Base-by-base conservation (phyloP, 2,329 filamentous ascomycete species). In the Penicillium sumatraense region DNA sequence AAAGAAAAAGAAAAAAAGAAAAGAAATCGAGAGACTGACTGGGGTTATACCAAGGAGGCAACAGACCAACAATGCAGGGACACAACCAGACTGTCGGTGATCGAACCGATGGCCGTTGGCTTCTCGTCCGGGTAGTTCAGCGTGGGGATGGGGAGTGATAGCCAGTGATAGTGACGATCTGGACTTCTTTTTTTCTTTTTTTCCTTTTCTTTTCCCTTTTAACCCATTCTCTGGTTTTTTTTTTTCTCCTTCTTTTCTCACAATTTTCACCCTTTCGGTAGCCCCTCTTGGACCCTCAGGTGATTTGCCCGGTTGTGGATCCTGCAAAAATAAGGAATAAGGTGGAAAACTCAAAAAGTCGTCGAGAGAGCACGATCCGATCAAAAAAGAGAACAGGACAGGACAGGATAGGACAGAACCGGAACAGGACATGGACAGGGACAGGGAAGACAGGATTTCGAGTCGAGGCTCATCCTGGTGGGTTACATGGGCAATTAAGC, bases 81-180 rank as follows among this genome's bases (percentile, higher is more conserved):
- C 53, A 7, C 33, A 49, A 46, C 48, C 41, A 51, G 33, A 35
- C 26, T 54, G 38, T 47, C 51, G 41, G 53, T 41, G 41, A 45
- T 50, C 26, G 35, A 42, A 49, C 8, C 20, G 42, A 26, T 51
- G 21, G 21, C 21, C 51, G 20, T 53, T 53, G 33, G 26, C 31
- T 53, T 42, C 50, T 41, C 42, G 35, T 26, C 35, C 33, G 24
- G 50, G 26, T 27, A 23, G 16, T 46, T 44, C 35, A 38, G 20
- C 44, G 35, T 7, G 36, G 3, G 8, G 7, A 18, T 6, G 9
- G 35, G 18, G 8, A 9, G 8, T 33, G 31, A 33, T 33, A 33
- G 14, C 23, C 10, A 26, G 18, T 26, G 18, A 31, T 16, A 33
- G 13, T 23, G 6, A 14, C 21, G 38, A 20, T 6, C 36, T 18